Evolutionary conservation across 2,329 filamentous ascomycete genomes (phyloP), one percentile per base, ranked within the genome.

Genomic region (Ophiostoma pallidulum): DNA sequence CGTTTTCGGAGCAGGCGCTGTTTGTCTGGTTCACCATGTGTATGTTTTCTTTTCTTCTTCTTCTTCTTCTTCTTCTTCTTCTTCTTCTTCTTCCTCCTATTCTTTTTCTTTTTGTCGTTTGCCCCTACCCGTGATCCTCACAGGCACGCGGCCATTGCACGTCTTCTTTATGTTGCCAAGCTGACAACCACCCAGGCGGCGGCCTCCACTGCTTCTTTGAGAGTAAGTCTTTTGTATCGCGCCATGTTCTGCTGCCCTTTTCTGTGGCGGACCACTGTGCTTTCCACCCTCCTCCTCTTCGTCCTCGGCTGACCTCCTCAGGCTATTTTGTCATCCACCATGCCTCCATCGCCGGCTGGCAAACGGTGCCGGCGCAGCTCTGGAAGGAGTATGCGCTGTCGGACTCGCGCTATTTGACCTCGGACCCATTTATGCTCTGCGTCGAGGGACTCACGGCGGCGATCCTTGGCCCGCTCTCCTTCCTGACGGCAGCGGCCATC

Each of bases 321-420:
- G 78, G 82, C 32, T 94, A 94, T 64, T 94, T 88, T 61, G 73
- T 89, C 53, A 64, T 77, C 53, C 79, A 90, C 61, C 83, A 86
- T 62, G 65, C 69, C 19, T 69, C 67, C 20, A 73, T 95, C 61
- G 78, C 80, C 0, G 69, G 75, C 10, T 78, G 78, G 51, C 82
- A 88, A 61, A 80, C 82, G 47, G 66, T 92, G 8, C 83, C 90
- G 48, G 86, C 83, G 3, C 87, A 95, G 68, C 71, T 94, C 38
- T 95, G 89, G 89, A 95, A 95, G 62, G 89, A 95, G 65, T 95
- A 95, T 62, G 75, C 86, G 3, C 73, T 90, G 29, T 90, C 86
- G 3, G 89, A 95, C 66, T 94, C 88, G 47, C 76, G 89, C 37
- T 95, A 95, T 60, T 69, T 95, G 56, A 89, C 83, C 3, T 80